Evolutionary conservation across 768 basidiomycete genomes (phyloP).

Genomic region (Roridomyces roridus): DNA sequence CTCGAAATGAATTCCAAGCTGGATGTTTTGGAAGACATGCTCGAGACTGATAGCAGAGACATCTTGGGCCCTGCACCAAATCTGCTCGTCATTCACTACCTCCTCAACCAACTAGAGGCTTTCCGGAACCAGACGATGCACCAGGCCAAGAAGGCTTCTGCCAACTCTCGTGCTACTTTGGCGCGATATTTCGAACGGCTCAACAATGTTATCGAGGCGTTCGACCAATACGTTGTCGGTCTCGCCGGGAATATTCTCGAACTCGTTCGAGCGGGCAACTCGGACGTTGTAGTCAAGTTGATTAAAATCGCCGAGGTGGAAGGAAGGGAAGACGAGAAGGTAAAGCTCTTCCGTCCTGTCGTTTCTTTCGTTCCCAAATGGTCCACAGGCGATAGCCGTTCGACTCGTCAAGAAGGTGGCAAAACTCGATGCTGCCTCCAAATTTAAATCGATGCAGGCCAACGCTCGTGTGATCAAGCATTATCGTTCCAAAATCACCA

Average conservation of each 20-base stretch:
- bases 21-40: conserved; percentile 77
- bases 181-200: conserved; percentile 86
- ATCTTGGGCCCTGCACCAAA: conserved; percentile 89
- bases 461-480: conserved; percentile 94
- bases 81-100: conserved; percentile 88
- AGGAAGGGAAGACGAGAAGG: conserved; percentile 94
- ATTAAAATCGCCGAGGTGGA: conserved; percentile 95
- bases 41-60: conserved; percentile 74
- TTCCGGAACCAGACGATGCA: conserved; percentile 97
- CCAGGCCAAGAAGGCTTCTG: conserved; percentile 84
- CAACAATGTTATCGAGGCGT: conserved; percentile 77
- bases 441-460: conserved; percentile 93
- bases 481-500: conserved; percentile 89
- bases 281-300: conserved; percentile 88
- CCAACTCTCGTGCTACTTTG: conserved; percentile 70
- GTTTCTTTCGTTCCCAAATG: neutral
- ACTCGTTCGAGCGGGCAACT: conserved; percentile 79
- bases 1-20: conserved; percentile 91
- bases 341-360: conserved; percentile 31
- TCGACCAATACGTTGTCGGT: conserved; percentile 84
- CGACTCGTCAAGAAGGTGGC: conserved; percentile 93
- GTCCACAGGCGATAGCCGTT: conserved; percentile 83
- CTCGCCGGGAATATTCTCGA: conserved; percentile 79
- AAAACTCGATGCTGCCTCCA: conserved; percentile 90
- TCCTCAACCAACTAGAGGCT: conserved; percentile 88